Evolutionary conservation across 2,329 filamentous ascomycete genomes (phyloP).

Genomic region (Ascochyta viciae-villosae): DNA sequence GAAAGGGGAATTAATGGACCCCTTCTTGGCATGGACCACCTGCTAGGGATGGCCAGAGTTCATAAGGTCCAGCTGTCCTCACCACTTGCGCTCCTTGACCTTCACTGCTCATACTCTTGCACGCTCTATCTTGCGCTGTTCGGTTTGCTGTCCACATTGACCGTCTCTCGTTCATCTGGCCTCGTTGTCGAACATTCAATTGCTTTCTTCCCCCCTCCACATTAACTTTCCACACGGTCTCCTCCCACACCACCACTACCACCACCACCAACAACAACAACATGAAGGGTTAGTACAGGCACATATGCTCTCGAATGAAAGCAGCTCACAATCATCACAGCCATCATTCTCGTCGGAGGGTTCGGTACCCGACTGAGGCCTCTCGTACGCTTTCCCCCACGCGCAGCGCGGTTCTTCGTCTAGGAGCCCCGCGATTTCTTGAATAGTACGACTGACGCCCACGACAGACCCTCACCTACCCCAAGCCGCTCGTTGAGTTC

Average conservation of each 20-base stretch:
- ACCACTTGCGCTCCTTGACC: constrained; percentile 29
- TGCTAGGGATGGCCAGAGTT: constrained; percentile 37
- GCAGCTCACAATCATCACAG: constrained; percentile 55
- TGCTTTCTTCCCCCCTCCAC: constrained; percentile 22
- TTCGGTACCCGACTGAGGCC: constrained; percentile 98
- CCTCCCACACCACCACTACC: constrained; percentile 32
- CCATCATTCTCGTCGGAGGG: constrained; percentile 98
- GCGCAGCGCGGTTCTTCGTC: constrained; percentile 23
- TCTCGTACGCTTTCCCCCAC: constrained; percentile 66
- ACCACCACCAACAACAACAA: constrained; percentile 8
- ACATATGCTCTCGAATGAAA: neutral
- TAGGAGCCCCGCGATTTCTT: constrained; percentile 28
- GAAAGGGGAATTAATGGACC: constrained; percentile 29
- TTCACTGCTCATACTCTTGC: constrained; percentile 22
- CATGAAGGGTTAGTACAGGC: constrained; percentile 48
- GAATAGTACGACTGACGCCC: constrained; percentile 30
- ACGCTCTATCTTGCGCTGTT: constrained; percentile 7
- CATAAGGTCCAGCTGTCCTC: constrained; percentile 36
- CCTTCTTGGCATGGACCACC: constrained; percentile 20
- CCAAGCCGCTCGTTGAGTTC: constrained; percentile 97
- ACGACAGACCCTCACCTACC: constrained; percentile 86
- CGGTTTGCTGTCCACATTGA: constrained; percentile 7
- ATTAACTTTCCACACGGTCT: constrained; percentile 12
- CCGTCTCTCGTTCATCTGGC: constrained; percentile 20
- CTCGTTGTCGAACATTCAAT: constrained; percentile 22